Conservation (phyloP, 129 eudicot species). For the Rutidosis leptorrhynchoides region DNA sequence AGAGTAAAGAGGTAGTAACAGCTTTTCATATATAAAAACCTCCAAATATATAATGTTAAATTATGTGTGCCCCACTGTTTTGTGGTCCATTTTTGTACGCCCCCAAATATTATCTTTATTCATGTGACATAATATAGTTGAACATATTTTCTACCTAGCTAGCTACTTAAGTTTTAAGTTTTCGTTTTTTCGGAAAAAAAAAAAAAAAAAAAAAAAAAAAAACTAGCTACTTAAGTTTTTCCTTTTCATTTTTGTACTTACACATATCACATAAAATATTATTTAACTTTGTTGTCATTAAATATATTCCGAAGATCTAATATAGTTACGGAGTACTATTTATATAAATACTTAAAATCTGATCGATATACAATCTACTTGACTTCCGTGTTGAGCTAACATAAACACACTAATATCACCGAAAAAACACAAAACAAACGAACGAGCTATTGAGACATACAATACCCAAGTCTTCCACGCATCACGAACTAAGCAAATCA, state of each 20-base stretch:
- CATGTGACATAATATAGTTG: slow-evolving; percentile 34
- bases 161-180: not conserved
- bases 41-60: slow-evolving; percentile 28
- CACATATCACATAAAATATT: not conserved
- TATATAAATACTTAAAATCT: no score
- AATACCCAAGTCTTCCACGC: no score
- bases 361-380: no score
- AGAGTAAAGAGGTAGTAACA: slow-evolving; percentile 14
- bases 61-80: slow-evolving; percentile 12
- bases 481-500: no score
- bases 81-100: slow-evolving; percentile 27
- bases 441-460: no score
- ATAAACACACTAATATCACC: no score
- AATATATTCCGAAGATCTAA: no score
- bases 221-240: slow-evolving; percentile 2
- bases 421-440: no score
- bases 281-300: not conserved
- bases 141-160: slow-evolving; percentile 7
- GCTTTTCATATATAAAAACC: slow-evolving; percentile 23
- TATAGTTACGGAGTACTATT: no score
- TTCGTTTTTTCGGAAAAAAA: no score
- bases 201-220: no score
- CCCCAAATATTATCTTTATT: slow-evolving; percentile 25
- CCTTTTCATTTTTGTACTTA: slow-evolving; percentile 16
- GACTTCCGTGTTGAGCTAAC: no score